These are phyloP conservation scores for Dipteronia sinensis DNA, from an alignment of 345 rosid genomes.

Conservation along the genomic window DNA sequence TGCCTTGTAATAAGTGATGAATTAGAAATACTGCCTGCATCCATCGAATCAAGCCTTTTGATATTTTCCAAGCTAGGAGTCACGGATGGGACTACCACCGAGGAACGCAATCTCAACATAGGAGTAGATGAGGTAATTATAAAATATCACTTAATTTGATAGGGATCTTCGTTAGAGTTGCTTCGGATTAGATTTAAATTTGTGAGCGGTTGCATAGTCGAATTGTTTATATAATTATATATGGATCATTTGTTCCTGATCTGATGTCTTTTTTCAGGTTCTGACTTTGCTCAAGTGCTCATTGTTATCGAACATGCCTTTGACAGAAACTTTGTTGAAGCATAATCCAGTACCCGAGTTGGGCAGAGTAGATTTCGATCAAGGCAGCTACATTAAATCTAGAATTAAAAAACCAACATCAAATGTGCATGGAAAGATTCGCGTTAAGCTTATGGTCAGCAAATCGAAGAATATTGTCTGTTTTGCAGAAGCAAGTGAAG, in stretches of 20 bases:
- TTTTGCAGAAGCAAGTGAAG: conserved; percentile 28
- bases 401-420: neutral
- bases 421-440: conserved; percentile 10
- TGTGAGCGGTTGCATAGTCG: too few species aligned
- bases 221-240: too few species aligned
- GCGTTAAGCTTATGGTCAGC: conserved; percentile 20
- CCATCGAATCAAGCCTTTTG: conserved; percentile 10
- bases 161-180: too few species aligned
- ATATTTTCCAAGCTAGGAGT: conserved; percentile 23
- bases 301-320: conserved; percentile 23
- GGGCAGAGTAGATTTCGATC: neutral
- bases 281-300: conserved; percentile 20
- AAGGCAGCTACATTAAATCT: neutral
- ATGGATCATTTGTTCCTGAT: too few species aligned
- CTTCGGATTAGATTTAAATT: too few species aligned
- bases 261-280: conserved; percentile 22
- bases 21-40: conserved; percentile 17
- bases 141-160: too few species aligned
- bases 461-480: conserved; percentile 30
- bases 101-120: conserved; percentile 13
- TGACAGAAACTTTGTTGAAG: conserved; percentile 24
- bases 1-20: conserved; percentile 17
- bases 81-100: conserved; percentile 7
- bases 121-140: conserved; percentile 22
- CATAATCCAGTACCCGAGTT: neutral